Evolutionary conservation across 2,329 filamentous ascomycete genomes (phyloP).

Genomic region (Apiospora phragmitis): DNA sequence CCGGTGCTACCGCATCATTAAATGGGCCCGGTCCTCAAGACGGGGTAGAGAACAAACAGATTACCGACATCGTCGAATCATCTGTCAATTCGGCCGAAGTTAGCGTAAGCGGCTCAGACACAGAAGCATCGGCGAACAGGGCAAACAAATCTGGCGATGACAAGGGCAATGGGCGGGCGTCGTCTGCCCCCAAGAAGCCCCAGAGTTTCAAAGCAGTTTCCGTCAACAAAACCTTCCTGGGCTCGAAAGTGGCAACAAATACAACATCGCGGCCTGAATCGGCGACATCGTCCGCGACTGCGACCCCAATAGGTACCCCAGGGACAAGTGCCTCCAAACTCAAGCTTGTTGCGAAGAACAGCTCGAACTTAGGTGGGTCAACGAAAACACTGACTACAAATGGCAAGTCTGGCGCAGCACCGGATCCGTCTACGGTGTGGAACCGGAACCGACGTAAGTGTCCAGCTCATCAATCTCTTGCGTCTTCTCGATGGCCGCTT

Average conservation of each 20-base stretch:
- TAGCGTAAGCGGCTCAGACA: constrained; percentile 76
- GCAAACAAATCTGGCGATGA: constrained; percentile 55
- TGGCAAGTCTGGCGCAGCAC: constrained; percentile 59
- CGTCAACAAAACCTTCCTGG: constrained; percentile 80
- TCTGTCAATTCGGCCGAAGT: constrained; percentile 63
- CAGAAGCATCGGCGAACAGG: constrained; percentile 66
- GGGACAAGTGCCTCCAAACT: constrained; percentile 60
- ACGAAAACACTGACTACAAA: constrained; percentile 50
- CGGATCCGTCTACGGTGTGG: constrained; percentile 77
- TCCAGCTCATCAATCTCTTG: constrained; percentile 14
- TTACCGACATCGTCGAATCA: constrained; percentile 58
- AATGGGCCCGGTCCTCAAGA: constrained; percentile 50
- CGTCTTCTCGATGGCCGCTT: constrained; percentile 8
- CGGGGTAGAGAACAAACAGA: constrained; percentile 58
- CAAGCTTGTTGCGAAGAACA: constrained; percentile 74
- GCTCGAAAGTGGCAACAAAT: constrained; percentile 58
- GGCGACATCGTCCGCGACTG: constrained; percentile 42
- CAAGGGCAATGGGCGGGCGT: constrained; percentile 58
- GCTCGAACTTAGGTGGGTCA: constrained; percentile 58
- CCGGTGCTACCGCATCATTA: constrained; percentile 41
- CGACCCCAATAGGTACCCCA: constrained; percentile 47
- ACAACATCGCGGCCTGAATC: constrained; percentile 51
- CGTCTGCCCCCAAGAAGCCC: constrained; percentile 69
- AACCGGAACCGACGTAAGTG: constrained; percentile 81
- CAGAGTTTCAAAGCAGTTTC: constrained; percentile 82